These are phyloP conservation scores for Prunus fruticosa DNA, from an alignment of 306 rosid species.

Conservation along the genomic window DNA sequence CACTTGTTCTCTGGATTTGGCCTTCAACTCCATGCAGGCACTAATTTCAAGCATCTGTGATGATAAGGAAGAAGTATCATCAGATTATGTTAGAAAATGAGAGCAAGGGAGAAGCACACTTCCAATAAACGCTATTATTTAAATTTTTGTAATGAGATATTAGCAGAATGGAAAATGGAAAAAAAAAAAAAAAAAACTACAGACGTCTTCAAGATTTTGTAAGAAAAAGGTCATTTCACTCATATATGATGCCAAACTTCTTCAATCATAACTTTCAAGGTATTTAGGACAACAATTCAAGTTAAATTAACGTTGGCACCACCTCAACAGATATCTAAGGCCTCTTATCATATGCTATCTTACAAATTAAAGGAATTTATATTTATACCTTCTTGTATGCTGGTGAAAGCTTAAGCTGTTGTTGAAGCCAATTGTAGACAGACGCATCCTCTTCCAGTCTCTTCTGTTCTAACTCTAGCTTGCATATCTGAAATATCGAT, in stretches of 20 bases:
- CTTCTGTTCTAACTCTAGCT: constrained; percentile 79
- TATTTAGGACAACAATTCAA: neutral
- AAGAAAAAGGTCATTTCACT: neutral
- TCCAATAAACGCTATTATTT: neutral
- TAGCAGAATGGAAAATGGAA: neutral
- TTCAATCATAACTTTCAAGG: neutral
- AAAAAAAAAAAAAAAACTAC: neutral
- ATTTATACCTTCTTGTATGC: constrained; percentile 79
- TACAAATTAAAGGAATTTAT: neutral
- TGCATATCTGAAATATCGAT: constrained; percentile 60
- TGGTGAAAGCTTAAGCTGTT: constrained; percentile 89
- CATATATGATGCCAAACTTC: neutral
- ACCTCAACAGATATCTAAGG: neutral
- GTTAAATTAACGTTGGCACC: neutral
- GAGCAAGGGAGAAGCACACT: neutral
- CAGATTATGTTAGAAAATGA: constrained; percentile 15
- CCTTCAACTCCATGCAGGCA: constrained; percentile 53
- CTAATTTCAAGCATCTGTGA: constrained; percentile 71
- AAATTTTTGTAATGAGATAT: neutral
- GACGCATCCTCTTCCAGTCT: constrained; percentile 86
- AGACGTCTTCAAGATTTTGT: neutral
- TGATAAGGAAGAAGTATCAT: neutral
- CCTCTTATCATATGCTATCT: neutral
- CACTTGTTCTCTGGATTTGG: constrained; percentile 37
- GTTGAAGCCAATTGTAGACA: constrained; percentile 88